phyloP scores from a whole-genome alignment of 129 eudicot genomes.

The Arctium lappa region DNA sequence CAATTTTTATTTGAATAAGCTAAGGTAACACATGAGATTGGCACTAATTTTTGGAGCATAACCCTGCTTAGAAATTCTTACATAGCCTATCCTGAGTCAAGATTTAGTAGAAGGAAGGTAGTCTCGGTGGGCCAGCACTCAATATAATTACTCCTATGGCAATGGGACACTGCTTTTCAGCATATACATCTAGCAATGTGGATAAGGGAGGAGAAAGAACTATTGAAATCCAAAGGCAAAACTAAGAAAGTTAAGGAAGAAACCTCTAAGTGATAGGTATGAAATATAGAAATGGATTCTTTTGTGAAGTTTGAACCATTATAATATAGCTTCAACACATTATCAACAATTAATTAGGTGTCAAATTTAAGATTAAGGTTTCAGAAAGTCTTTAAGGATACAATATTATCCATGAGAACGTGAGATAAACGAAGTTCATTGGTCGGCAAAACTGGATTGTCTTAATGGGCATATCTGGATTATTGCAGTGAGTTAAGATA shows the following conservation, averaged over 20 bases:
- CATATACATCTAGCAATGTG: too few relatives aligned
- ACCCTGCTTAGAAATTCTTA: neutral
- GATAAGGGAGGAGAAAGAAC: too few relatives aligned
- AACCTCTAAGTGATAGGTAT: neutral
- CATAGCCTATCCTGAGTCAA: too few relatives aligned
- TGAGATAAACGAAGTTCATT: neutral
- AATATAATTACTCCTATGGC: too few relatives aligned
- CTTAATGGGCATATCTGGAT: too few relatives aligned
- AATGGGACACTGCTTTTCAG: too few relatives aligned
- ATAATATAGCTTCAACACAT: neutral
- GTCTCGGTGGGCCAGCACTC: too few relatives aligned
- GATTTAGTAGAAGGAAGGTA: too few relatives aligned
- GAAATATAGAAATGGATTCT: neutral
- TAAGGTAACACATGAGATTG: constrained; percentile 41
- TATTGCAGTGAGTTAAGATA: neutral
- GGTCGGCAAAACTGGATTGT: neutral
- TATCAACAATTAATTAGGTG: neutral
- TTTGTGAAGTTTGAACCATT: neutral
- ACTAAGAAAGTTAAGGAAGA: too few relatives aligned
- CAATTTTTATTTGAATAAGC: constrained; percentile 60
- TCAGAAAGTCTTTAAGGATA: neutral
- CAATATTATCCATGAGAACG: neutral
- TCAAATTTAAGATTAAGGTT: neutral
- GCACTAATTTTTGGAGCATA: neutral
- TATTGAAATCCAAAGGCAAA: too few relatives aligned